phyloP scores from a whole-genome alignment of 305 asterid species.

The Fraxinus paxiana region DNA sequence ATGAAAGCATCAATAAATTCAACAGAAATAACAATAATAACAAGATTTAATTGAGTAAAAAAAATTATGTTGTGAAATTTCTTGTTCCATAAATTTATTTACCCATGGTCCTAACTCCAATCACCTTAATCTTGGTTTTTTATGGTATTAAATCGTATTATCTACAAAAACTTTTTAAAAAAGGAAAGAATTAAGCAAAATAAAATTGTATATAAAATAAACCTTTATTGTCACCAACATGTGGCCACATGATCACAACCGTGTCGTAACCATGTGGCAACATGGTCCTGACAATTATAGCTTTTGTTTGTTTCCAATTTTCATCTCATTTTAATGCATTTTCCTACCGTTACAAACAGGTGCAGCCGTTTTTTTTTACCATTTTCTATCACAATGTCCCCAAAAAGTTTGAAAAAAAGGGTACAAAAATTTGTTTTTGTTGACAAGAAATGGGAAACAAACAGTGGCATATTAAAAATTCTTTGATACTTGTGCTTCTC shows the following conservation, averaged over 20 bases:
- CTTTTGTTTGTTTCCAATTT: too few species aligned
- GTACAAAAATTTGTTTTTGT: too few species aligned
- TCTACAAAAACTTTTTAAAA: neutral
- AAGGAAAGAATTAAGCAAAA: neutral
- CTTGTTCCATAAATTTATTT: neutral
- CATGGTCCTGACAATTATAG: neutral
- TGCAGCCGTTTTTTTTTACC: too few species aligned
- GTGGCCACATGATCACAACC: neutral
- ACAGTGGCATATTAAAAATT: too few species aligned
- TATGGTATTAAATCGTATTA: neutral
- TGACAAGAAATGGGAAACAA: too few species aligned
- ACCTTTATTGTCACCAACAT: neutral
- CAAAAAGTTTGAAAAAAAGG: too few species aligned
- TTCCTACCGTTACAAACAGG: too few species aligned
- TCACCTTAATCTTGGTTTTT: neutral
- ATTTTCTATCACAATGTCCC: too few species aligned
- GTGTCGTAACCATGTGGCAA: neutral
- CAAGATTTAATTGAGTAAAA: neutral
- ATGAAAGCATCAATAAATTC: neutral
- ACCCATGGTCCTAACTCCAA: neutral
- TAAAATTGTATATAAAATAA: too few species aligned
- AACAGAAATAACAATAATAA: neutral
- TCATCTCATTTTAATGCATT: too few species aligned
- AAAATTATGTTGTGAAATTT: neutral
- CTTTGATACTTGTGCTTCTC: neutral